Evolutionary conservation across 179 eudicot genomes (phyloP), one percentile per base, ranked within the genome.

Genomic region (Beta corolliflora): DNA sequence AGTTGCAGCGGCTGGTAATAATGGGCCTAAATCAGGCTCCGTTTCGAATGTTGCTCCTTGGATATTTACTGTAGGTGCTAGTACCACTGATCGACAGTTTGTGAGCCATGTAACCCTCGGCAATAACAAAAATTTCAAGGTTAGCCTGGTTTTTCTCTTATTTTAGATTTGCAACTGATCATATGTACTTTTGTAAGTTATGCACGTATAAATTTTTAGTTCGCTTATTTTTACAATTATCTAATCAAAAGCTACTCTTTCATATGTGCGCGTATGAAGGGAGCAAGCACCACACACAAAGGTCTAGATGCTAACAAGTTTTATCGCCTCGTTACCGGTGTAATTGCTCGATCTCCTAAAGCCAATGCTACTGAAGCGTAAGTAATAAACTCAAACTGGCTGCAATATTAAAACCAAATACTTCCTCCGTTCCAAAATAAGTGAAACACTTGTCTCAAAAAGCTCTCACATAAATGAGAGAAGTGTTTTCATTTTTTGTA

Each of bases 61-160:
- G 87, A 1, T 66, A 1, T 18, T 81, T 4, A 81, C 76, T 2
- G 81, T 84, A 23, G 87, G 64, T 4, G 84, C 84, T 3, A 77
- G 81, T 36, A 44, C 75, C 13, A 77, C 75, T 2, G 84, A 84
- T 52, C 29, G 72, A 9, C 13, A 3, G 1, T 25, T 77, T 12
- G 9, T 41, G 1, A 16, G 12, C 44, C 29, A 54, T 10, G 55
- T 81, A 4, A 31, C 56, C 52, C 75, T 84, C 21, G 81, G 79
- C 5, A 73, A 77, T 36, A 54, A 79, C 52, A 44, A 3, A 13
- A 23, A 5, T 12, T 5, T 60, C 9, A 44, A 21, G 80, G 80
- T 77, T 23, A 64, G 15, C 29, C 16, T 10, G 2, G 41, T 36
- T 36, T 36, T 36, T 36, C 41, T 36, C 41, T 36, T 36, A 36